These are phyloP conservation scores for Guyanaporus albipodus DNA, from an alignment of 768 basidiomycete species.

Conservation along the genomic window DNA sequence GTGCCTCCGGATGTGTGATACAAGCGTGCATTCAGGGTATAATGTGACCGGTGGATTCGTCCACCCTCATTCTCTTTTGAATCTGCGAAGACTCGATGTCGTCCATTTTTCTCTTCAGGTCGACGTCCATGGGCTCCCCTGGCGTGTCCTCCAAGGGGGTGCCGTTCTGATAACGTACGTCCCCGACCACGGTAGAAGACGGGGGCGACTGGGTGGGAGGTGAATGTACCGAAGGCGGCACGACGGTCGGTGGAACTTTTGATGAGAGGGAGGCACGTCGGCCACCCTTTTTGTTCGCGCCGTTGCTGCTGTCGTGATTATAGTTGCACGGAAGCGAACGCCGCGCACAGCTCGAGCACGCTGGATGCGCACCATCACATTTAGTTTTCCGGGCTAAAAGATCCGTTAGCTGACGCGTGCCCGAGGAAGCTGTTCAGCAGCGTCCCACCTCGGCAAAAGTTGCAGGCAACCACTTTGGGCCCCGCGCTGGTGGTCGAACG, in stretches of 20 bases:
- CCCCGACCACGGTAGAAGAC: slow-evolving; percentile 33
- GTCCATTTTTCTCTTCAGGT: slow-evolving; percentile 59
- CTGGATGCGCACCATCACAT: slow-evolving; percentile 83
- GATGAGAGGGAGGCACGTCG: slow-evolving; percentile 56
- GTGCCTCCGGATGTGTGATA: slow-evolving; percentile 20
- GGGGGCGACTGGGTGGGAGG: slow-evolving; percentile 56
- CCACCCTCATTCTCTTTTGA: slow-evolving; percentile 73
- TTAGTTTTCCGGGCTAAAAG: slow-evolving; percentile 78
- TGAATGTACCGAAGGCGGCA: slow-evolving; percentile 39
- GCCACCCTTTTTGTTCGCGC: slow-evolving; percentile 35
- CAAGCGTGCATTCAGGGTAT: slow-evolving; percentile 49
- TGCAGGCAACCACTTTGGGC: slow-evolving; percentile 84
- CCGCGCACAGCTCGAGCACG: slow-evolving; percentile 79
- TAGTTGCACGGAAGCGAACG: slow-evolving; percentile 76
- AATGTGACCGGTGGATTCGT: slow-evolving; percentile 42
- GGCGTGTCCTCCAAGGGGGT: slow-evolving; percentile 38
- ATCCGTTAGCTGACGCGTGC: slow-evolving; percentile 4
- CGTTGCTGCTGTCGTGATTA: slow-evolving; percentile 54
- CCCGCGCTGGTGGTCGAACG: slow-evolving; percentile 64
- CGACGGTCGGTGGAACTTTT: slow-evolving; percentile 22
- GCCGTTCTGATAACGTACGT: slow-evolving; percentile 32
- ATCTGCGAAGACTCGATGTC: slow-evolving; percentile 49
- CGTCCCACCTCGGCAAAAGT: slow-evolving; percentile 82
- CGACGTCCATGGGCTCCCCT: slow-evolving; percentile 46
- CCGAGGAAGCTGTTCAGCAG: neutral